Percentiles rank a stretch among this genome's conserved stretches.
These are phyloP conservation scores for Globisporangium spinosum DNA, from an alignment of 352 stramenopile species.

Conservation along the genomic window DNA sequence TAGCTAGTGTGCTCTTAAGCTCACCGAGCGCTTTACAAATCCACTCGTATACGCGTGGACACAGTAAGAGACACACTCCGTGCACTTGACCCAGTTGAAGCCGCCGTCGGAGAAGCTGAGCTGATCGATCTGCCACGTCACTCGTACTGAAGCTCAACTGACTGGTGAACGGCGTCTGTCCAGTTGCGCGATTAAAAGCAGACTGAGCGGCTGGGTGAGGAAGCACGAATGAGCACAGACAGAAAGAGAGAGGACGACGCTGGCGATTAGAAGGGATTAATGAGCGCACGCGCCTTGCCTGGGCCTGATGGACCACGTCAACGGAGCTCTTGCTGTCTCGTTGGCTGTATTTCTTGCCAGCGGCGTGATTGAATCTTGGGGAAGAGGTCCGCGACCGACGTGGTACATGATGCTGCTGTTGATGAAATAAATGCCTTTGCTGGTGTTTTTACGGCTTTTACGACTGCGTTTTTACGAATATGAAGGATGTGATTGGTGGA, in stretches of 20 bases:
- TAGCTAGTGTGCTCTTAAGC: no score
- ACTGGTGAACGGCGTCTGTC: neutral
- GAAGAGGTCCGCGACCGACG: neutral
- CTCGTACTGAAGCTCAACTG: neutral
- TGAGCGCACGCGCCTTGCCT: neutral
- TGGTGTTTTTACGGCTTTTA: neutral
- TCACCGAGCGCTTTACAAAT: no score
- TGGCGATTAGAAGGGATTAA: conserved; percentile 2
- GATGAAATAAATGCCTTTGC: neutral
- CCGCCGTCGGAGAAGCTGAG: conserved; percentile 12
- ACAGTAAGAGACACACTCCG: no score
- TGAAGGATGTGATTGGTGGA: neutral
- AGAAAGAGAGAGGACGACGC: neutral
- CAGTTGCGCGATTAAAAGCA: neutral
- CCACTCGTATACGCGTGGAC: no score
- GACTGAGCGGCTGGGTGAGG: neutral
- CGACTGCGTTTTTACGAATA: neutral
- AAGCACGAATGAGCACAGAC: neutral
- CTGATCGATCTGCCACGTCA: neutral
- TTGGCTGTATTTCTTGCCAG: neutral
- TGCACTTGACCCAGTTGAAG: neutral
- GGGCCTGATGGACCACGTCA: neutral
- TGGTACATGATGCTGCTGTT: neutral
- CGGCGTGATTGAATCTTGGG: conserved; percentile 1
- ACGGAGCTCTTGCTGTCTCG: neutral